Evolutionary conservation across 345 rosid genomes (phyloP).

Genomic region (Pseudoturritis turrita): DNA sequence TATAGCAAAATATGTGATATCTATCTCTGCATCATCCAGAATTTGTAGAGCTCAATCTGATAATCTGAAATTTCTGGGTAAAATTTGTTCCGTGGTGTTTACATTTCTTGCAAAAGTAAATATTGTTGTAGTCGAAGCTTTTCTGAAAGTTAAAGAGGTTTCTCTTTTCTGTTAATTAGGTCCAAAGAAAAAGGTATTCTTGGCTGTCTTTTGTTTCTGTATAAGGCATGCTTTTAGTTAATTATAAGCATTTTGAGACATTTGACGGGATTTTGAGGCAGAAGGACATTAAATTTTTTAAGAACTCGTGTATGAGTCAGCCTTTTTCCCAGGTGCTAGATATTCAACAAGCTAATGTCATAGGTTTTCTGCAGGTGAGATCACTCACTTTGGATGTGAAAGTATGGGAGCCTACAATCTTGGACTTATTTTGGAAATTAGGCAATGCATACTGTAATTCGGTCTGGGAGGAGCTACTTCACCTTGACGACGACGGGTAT

Average conservation of each 20-base stretch:
- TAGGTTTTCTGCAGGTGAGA: slow-evolving; percentile 58
- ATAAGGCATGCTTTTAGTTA: too few relatives aligned
- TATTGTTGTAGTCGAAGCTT: not conserved
- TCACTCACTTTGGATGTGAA: slow-evolving; percentile 81
- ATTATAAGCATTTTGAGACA: too few relatives aligned
- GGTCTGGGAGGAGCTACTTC: slow-evolving; percentile 70
- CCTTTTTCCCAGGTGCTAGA: not conserved
- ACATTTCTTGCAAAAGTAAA: not conserved
- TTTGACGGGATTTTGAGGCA: not conserved
- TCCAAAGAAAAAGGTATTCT: too few relatives aligned
- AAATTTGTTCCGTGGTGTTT: not conserved
- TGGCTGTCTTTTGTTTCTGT: too few relatives aligned
- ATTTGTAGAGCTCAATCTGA: not conserved
- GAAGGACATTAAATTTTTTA: not conserved
- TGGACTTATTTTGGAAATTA: slow-evolving; percentile 58
- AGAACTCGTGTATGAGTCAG: not conserved
- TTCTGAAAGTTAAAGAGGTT: too few relatives aligned
- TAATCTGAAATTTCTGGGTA: not conserved
- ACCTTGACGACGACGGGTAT: slow-evolving; percentile 41
- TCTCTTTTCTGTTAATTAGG: too few relatives aligned
- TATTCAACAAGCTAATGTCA: not conserved
- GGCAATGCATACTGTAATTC: slow-evolving; percentile 82
- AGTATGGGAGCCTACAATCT: slow-evolving; percentile 80
- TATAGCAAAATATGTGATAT: too few relatives aligned
- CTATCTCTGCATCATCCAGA: not conserved